Percentiles rank a stretch among this genome's conserved stretches.
phyloP scores from a whole-genome alignment of 2,329 filamentous ascomycete genomes.

The Fusarium sp. region DNA sequence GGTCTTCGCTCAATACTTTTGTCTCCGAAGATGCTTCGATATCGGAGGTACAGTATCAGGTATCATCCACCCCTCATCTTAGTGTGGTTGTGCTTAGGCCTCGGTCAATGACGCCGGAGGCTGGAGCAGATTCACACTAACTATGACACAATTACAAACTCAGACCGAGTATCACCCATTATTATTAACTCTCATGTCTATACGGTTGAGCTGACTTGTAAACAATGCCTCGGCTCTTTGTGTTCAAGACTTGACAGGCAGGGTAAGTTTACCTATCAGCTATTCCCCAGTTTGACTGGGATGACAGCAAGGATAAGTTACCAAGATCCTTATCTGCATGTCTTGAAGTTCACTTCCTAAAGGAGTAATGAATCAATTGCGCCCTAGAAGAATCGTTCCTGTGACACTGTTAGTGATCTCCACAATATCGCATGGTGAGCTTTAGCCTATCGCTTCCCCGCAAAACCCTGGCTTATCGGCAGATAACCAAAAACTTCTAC shows the following conservation, averaged over 20 bases:
- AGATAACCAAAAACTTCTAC: constrained; percentile 14
- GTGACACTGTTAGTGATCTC: constrained; percentile 3
- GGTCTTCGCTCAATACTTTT: constrained; percentile 6
- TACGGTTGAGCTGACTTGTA: background rate
- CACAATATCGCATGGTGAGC: background rate
- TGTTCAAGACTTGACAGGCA: background rate
- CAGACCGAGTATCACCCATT: background rate
- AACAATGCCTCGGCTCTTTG: background rate
- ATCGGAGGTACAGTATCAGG: background rate
- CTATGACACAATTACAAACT: background rate
- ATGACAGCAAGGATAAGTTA: background rate
- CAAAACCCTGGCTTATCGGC: constrained; percentile 27
- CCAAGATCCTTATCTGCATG: constrained; percentile 19
- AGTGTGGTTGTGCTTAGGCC: background rate
- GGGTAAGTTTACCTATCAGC: background rate
- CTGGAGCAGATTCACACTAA: background rate
- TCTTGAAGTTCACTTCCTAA: constrained; percentile 18
- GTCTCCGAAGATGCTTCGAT: constrained; percentile 1
- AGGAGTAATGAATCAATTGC: constrained; percentile 20
- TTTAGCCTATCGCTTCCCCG: constrained; percentile 24
- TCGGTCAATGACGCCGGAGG: background rate
- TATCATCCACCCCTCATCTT: background rate
- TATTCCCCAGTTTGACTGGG: background rate
- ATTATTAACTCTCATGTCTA: background rate
- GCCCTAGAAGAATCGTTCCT: background rate